Percentiles rank a stretch among this genome's conserved stretches.
phyloP scores from a whole-genome alignment of 2,329 filamentous ascomycete species.

The Fusarium sp. region DNA sequence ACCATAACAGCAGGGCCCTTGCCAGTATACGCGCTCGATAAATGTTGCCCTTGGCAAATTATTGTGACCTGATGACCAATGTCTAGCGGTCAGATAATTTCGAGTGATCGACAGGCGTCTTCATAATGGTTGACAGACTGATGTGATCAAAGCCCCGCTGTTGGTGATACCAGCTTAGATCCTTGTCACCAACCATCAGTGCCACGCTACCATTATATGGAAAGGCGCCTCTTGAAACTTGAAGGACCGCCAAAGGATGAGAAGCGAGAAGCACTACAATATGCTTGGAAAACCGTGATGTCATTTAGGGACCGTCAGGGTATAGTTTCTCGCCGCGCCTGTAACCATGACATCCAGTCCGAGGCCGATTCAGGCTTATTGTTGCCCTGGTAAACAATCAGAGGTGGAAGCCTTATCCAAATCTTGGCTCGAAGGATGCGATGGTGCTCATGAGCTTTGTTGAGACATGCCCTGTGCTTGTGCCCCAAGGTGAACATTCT shows the following conservation, averaged over 20 bases:
- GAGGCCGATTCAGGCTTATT: conserved; percentile 2
- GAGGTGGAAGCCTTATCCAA: not conserved
- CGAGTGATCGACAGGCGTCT: conserved; percentile 23
- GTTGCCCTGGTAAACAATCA: conserved; percentile 4
- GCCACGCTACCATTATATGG: conserved; percentile 26
- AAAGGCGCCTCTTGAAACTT: conserved; percentile 34
- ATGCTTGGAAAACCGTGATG: conserved; percentile 29
- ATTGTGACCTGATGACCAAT: conserved; percentile 22
- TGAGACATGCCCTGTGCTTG: conserved; percentile 2
- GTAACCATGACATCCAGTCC: conserved; percentile 11
- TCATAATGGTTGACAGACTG: conserved; percentile 31
- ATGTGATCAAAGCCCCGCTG: conserved; percentile 38
- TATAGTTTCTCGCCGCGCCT: conserved; percentile 18
- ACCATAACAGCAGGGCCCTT: conserved; percentile 18
- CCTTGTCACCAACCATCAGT: conserved; percentile 25
- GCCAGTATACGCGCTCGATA: conserved; percentile 12
- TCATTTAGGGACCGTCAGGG: conserved; percentile 29
- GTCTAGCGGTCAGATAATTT: conserved; percentile 32
- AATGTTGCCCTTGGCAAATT: conserved; percentile 26
- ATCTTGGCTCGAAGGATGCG: not conserved
- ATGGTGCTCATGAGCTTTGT: not conserved
- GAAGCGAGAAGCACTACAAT: conserved; percentile 26
- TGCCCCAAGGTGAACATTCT: conserved; percentile 5
- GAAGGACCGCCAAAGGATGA: conserved; percentile 17
- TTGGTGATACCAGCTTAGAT: conserved; percentile 36